Evolutionary conservation across 2,329 filamentous ascomycete species (phyloP), one percentile per base, ranked within the genome.

Genomic region (Beauveria sp.): DNA sequence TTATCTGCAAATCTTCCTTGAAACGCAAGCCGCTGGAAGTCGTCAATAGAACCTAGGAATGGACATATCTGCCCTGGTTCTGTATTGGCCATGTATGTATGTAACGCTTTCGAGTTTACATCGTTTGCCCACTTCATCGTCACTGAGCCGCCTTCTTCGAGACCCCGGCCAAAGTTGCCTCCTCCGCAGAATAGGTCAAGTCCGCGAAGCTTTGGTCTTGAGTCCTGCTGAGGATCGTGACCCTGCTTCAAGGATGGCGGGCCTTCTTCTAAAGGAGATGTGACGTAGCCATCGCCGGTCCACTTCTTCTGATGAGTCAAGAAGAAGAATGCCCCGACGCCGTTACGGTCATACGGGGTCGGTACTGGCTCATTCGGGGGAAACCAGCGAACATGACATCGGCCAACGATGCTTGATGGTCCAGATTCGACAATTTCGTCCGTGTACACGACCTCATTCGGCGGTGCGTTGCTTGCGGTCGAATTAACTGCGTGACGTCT

Each of bases 181-280:
- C 88, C 87, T 1, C 91, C 91, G 66, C 88, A 91, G 68, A 91
- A 96, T 0, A 95, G 75, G 65, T 91, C 89, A 3, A 93, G 73
- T 0, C 87, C 88, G 5, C 75, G 76, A 9, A 90, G 76, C 62
- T 77, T 78, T 20, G 69, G 63, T 62, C 70, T 5, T 46, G 55
- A 62, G 5, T 63, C 38, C 1, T 64, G 65, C 0, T 61, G 54
- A 0, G 83, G 81, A 64, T 87, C 75, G 48, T 83, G 83, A 0
- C 85, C 86, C 71, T 89, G 81, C 0, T 74, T 77, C 2, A 88
- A 65, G 5, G 67, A 68, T 5, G 60, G 42, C 0, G 75, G 77
- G 24, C 71, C 69, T 1, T 69, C 40, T 1, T 67, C 54, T 0
- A 84, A 69, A 0, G 79, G 76, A 0, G 55, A 26, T 38, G 5